Conservation (phyloP, 805 yeast species). For the Starmerella ratchasimensis region DNA sequence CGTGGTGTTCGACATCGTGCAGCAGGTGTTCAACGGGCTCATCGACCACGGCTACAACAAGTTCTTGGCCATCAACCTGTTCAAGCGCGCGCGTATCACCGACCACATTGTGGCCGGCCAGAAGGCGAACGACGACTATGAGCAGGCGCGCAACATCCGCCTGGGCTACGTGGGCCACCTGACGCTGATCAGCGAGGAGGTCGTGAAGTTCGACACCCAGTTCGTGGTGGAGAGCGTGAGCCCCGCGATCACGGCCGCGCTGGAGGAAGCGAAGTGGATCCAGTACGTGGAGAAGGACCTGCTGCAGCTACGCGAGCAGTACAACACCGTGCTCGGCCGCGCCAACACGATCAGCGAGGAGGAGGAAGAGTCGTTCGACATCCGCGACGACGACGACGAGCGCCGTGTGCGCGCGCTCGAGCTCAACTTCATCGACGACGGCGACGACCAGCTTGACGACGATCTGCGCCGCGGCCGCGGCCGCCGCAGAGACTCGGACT, state of each 20-base stretch:
- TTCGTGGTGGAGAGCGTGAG: slow-evolving; percentile 49
- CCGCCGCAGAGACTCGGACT: slow-evolving; percentile 7
- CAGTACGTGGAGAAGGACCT: slow-evolving; percentile 69
- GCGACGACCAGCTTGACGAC: slow-evolving; percentile 16
- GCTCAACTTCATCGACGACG: slow-evolving; percentile 22
- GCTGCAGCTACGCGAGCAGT: slow-evolving; percentile 82
- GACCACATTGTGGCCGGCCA: slow-evolving; percentile 51
- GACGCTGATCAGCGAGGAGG: slow-evolving; percentile 86
- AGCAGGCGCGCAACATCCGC: slow-evolving; percentile 46
- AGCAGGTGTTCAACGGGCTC: slow-evolving; percentile 82
- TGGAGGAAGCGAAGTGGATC: slow-evolving; percentile 50
- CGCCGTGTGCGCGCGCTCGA: slow-evolving; percentile 13
- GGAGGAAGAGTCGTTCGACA: slow-evolving; percentile 20
- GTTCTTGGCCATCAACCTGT: slow-evolving; percentile 55
- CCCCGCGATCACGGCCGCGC: slow-evolving; percentile 37
- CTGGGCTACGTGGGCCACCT: slow-evolving; percentile 97
- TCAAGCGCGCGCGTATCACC: slow-evolving; percentile 49
- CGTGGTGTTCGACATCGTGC: slow-evolving; percentile 91
- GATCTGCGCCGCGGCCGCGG: not conserved
- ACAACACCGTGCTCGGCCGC: slow-evolving; percentile 78
- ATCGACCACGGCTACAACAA: slow-evolving; percentile 77
- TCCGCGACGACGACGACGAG: slow-evolving; percentile 22
- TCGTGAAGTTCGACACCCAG: slow-evolving; percentile 65
- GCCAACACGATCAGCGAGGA: slow-evolving; percentile 31
- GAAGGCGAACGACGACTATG: slow-evolving; percentile 42